Evolutionary conservation across 768 basidiomycete genomes (phyloP).

Genomic region (Termitomyces sp.): DNA sequence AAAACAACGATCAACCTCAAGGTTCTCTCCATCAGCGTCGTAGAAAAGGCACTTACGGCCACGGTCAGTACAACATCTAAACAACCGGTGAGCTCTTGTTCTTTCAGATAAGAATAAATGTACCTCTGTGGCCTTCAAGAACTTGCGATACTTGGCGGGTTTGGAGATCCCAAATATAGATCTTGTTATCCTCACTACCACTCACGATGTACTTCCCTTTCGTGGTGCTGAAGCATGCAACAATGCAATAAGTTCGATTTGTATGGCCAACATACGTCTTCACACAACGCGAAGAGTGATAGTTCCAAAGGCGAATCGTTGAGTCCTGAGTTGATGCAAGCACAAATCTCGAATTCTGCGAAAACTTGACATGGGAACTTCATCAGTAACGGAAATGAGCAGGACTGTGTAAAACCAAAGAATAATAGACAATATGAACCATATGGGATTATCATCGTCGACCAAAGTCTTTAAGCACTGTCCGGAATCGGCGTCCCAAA

Average conservation of each 20-base stretch:
- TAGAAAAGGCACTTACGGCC: conserved; percentile 45
- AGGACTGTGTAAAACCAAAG: background rate
- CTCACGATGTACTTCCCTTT: conserved; percentile 72
- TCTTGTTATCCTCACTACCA: conserved; percentile 87
- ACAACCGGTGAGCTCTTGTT: background rate
- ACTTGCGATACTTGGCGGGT: conserved; percentile 71
- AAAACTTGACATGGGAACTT: conserved; percentile 87
- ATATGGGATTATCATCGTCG: conserved; percentile 94
- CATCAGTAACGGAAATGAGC: conserved; percentile 5
- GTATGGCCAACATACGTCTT: conserved; percentile 90
- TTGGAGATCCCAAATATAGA: conserved; percentile 90
- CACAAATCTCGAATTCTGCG: conserved; percentile 88
- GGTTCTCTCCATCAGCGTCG: background rate
- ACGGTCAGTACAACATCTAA: conserved; percentile 72
- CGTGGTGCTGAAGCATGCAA: conserved; percentile 60
- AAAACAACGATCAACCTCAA: background rate
- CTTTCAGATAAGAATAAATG: conserved; percentile 1
- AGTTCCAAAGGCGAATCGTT: conserved; percentile 92
- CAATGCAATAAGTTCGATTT: conserved; percentile 82
- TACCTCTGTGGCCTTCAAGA: conserved; percentile 81
- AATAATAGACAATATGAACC: conserved; percentile 37
- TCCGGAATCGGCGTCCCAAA: conserved; percentile 97
- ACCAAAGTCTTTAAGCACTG: conserved; percentile 97
- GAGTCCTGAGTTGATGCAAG: conserved; percentile 93
- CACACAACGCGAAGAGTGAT: conserved; percentile 83